Base-by-base conservation (phyloP, 176 grass and related monocot genomes). In the Eleusine coracana region DNA sequence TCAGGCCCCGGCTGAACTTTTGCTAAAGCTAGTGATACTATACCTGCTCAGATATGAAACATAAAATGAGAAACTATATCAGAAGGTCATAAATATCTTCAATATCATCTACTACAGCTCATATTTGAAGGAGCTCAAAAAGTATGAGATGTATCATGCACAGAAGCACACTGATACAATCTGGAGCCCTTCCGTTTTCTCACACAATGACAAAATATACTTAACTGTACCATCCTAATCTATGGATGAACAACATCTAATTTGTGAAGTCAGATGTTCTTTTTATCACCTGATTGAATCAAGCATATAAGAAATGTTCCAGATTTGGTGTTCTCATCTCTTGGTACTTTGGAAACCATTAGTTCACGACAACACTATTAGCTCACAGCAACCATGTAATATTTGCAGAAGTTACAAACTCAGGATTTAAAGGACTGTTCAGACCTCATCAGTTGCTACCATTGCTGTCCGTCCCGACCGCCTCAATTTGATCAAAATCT, bases 401-500 rank as follows among this genome's bases (percentile, higher is more conserved):
- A 34, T 34, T 34, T 34, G 31, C 31, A 34, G 31, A 34, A 34
- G 31, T 10, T 46, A 78, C 10, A 10, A 58, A 59, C 69, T 34
- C 13, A 74, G 41, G 77, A 83, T 28, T 59, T 69, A 41, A 15
- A 71, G 51, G 21, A 7, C 0, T 77, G 28, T 31, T 78, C 67
- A 66, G 3, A 70, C 66, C 29, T 83, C 74, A 77, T 44, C 23
- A 12, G 49, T 34, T 85, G 70, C n/a, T 68, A 18, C 51, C 62
- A 23, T 76, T 73, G 73, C 4, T 64, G 0, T 88, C 28, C 76
- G 83, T 82, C 70, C 77, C 45, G 2, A 90, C 69, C 44, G 39
- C 59, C 84, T 93, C 91, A 78, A 96, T 90, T 91, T 96, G 87
- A 73, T 93, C 91, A 85, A 99, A 86, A 86, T 92, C 91, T 51